These are phyloP conservation scores for Globisporangium spiculum DNA, from an alignment of 352 stramenopile genomes.

Conservation along the genomic window DNA sequence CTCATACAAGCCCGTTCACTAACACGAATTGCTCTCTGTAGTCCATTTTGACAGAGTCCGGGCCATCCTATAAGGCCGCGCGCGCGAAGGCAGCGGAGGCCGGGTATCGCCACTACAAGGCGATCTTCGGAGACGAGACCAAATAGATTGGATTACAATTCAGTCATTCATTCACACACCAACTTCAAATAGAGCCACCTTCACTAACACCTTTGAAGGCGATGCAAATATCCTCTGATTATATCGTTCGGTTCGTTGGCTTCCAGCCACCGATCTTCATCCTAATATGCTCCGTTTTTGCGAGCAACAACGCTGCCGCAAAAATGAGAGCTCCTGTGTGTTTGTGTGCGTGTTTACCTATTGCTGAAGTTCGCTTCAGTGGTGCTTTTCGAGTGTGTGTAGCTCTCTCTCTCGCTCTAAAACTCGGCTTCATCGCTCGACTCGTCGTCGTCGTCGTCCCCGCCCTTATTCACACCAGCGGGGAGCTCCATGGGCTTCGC, in stretches of 20 bases:
- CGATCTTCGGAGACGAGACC: slow-evolving; percentile 18
- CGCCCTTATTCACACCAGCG: slow-evolving; percentile 16
- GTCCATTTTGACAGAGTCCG: slow-evolving; percentile 42
- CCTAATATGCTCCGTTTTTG: slow-evolving; percentile 1
- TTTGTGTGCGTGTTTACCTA: slow-evolving; percentile 5
- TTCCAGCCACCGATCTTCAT: neutral
- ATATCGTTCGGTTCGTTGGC: neutral
- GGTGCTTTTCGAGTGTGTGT: neutral
- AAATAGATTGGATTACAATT: neutral
- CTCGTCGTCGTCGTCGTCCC: slow-evolving; percentile 53
- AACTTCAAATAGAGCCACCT: neutral
- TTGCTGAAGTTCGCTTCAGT: neutral
- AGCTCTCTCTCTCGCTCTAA: slow-evolving; percentile 29
- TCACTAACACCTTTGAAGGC: neutral
- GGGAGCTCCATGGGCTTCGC: slow-evolving; percentile 62
- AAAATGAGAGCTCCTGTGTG: neutral
- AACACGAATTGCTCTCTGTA: slow-evolving; percentile 11
- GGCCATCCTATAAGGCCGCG: slow-evolving; percentile 60
- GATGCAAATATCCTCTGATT: neutral
- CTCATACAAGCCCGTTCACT: neutral
- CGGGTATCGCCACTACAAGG: slow-evolving; percentile 47
- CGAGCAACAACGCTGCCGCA: neutral
- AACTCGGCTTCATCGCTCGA: slow-evolving; percentile 86
- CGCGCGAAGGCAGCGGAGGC: slow-evolving; percentile 49
- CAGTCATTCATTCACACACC: neutral